These are phyloP conservation scores for Calonectria multiphialidica DNA, from an alignment of 2,329 filamentous ascomycete species.

Conservation along the genomic window DNA sequence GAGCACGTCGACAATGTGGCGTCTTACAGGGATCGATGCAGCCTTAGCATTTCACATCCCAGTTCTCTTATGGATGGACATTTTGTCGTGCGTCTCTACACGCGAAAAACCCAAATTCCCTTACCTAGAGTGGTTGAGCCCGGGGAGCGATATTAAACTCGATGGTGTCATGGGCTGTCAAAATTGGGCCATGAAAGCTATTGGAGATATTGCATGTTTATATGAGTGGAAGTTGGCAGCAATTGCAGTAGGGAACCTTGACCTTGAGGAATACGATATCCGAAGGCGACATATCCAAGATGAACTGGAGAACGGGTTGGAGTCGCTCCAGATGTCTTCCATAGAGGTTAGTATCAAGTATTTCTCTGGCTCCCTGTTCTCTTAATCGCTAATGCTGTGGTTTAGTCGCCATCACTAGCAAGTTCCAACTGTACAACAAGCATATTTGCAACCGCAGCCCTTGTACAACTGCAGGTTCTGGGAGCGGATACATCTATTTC, in stretches of 20 bases:
- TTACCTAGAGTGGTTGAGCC: neutral
- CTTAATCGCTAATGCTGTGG: neutral
- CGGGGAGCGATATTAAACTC: neutral
- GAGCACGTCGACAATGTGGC: neutral
- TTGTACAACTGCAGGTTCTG: neutral
- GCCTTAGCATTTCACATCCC: neutral
- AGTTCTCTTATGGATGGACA: conserved; percentile 3
- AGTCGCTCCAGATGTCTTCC: neutral
- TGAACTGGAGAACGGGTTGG: neutral
- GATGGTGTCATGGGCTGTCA: conserved; percentile 8
- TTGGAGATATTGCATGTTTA: neutral
- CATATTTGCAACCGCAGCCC: neutral
- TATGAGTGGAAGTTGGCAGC: neutral
- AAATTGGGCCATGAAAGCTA: conserved; percentile 6
- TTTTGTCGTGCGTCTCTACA: conserved; percentile 1
- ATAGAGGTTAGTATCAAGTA: neutral
- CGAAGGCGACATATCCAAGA: neutral
- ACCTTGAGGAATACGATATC: neutral
- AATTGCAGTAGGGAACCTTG: neutral
- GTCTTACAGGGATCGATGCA: neutral
- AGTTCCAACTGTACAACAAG: neutral
- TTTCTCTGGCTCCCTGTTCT: too few relatives aligned
- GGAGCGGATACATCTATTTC: neutral
- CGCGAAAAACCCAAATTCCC: neutral
- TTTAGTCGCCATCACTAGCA: neutral